Evolutionary conservation across 2,329 filamentous ascomycete species (phyloP), one percentile per base, ranked within the genome.

Genomic region (Scedosporium aurantiacum): DNA sequence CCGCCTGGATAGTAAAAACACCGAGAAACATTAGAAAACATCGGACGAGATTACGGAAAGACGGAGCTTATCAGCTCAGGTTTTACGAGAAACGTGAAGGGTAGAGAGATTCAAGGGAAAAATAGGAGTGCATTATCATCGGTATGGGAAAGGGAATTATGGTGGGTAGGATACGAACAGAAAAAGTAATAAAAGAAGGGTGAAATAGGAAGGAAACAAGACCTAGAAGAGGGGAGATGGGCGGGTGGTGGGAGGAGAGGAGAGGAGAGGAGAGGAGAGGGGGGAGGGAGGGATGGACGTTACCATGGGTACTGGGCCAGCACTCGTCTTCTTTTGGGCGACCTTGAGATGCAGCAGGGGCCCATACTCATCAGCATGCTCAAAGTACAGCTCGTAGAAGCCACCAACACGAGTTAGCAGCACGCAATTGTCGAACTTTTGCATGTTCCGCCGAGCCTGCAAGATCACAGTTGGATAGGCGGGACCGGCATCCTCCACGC

Each of bases 341-440:
- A 96, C 85, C 73, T 97, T 97, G 69, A 99, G 76, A 68, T 91
- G 94, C 65, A 99, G 79, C 54, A 96, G 78, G 1, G 91, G 89
- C 1, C 89, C 93, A 71, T 88, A 89, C 70, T 96, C 87, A 63
- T 96, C 89, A 10, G 95, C 94, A 71, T 99, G 92, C 68, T 96
- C 89, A 72, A 97, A 95, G 75, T 99, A 99, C 63, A 99, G 78
- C 82, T 99, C 94, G 74, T 97, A 99, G 75, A 99, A 99, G 63
- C 92, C 88, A 61, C 94, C 94, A 28, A 99, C 91, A 62, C 93
- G 85, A 3, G 94, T 99, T 63, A 99, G 76, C 6, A 99, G 74
- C 45, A 99, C 89, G 74, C 93, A 97, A 68, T 95, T 91, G 68
- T 86, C 84, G 75, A 96, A 97, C 68, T 88, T 91, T 66, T 85